Evolutionary conservation across 2,329 filamentous ascomycete species (phyloP), one percentile per base, ranked within the genome.

Genomic region (Fusarium albosuccineum): DNA sequence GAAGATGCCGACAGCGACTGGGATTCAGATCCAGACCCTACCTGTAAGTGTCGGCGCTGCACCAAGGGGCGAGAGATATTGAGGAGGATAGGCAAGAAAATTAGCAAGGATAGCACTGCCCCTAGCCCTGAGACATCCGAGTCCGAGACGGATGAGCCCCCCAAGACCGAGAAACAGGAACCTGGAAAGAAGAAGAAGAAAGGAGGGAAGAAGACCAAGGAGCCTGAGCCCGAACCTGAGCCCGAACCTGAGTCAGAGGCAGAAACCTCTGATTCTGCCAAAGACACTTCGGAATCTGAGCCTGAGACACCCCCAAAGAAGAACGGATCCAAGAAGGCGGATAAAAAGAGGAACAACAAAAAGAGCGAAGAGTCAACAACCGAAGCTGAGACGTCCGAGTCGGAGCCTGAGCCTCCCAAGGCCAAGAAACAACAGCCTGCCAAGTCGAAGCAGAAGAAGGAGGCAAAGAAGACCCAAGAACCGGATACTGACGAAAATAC

Each of bases 11-110:
- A 73, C n/a, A 74, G 71, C 17, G 74, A 71, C 7, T 70, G 68
- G 27, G 74, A 77, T 45, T 74, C 76, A 6, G 76, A 81, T 14
- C 74, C 78, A 3, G 78, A 81, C 36, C 76, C 76, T 5, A 68
- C 67, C 5, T 77, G 76, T 61, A 49, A 70, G 58, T 77, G 75
- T 40, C 51, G 45, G 22, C 57, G 63, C 44, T 78, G 76, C 55
- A 42, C 63, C 33, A 69, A 68, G 39, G 66, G 68, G 11, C 59
- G 70, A 41, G 55, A 60, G 34, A 66, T 69, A 62, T 60, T 73
- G 69, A 59, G 54, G 36, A 67, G 63, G 46, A 49, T 72, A 57
- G 62, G 61, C 51, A 71, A 70, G 37, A 73, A 70, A 56, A 56
- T 48, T 39, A 50, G 49, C 26, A 62, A 67, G 26, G 57, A 51